phyloP scores from a whole-genome alignment of 305 asterid species.

The Andrographis paniculata region DNA sequence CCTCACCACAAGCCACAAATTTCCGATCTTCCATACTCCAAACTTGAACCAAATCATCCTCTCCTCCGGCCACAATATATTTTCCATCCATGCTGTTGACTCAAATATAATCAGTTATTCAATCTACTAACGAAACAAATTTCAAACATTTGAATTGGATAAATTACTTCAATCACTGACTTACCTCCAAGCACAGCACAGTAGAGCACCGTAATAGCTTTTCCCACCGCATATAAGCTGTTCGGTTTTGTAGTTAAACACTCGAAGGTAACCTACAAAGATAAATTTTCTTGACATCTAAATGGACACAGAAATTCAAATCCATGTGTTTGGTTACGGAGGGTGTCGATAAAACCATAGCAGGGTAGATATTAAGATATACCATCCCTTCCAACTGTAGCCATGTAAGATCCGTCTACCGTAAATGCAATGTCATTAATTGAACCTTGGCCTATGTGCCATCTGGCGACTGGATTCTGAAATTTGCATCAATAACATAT shows the following conservation, averaged over 20 bases:
- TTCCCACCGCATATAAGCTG: conserved; percentile 92
- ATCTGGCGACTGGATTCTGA: conserved; percentile 79
- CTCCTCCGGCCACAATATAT: conserved; percentile 84
- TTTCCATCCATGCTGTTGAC: conserved; percentile 71
- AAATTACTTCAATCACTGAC: conserved; percentile 13
- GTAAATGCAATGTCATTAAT: conserved; percentile 57
- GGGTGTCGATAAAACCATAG: conserved; percentile 6
- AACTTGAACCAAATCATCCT: conserved; percentile 82
- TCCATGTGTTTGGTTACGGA: too few species aligned
- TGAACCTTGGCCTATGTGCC: conserved; percentile 76
- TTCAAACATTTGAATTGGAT: too few species aligned
- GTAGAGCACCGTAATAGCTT: conserved; percentile 92
- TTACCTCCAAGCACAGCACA: conserved; percentile 98
- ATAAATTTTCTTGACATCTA: conserved; percentile 15
- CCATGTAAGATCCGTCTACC: conserved; percentile 54
- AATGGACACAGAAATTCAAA: too few species aligned
- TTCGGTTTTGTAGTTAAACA: conserved; percentile 84
- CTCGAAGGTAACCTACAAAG: conserved; percentile 77
- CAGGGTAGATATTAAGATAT: too few species aligned
- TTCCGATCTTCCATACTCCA: conserved; percentile 87
- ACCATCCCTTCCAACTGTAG: conserved; percentile 90
- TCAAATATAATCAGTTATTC: too few species aligned
- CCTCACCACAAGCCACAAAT: conserved; percentile 89
- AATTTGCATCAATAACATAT: not conserved
- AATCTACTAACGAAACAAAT: too few species aligned